Evolutionary conservation across 495 filamentous ascomycete species (phyloP).

Genomic region (Hyaloscypha bicolor): DNA sequence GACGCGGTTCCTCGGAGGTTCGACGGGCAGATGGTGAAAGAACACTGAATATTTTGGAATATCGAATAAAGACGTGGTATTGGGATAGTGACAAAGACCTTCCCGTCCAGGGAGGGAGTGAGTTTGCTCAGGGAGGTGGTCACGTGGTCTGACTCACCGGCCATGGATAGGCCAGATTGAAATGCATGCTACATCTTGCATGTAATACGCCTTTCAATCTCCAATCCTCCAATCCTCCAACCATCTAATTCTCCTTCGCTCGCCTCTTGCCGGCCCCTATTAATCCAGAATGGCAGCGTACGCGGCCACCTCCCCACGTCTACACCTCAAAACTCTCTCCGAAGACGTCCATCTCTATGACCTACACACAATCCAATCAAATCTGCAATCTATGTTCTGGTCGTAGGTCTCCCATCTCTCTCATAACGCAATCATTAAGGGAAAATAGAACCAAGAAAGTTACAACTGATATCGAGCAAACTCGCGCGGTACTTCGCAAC

Average conservation of each 20-base stretch:
- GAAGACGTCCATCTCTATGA: constrained; percentile 20
- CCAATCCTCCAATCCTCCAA: too few relatives aligned
- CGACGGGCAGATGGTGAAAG: not conserved
- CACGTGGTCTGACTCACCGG: constrained; percentile 14
- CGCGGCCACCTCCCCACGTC: constrained; percentile 16
- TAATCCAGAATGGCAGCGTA: not conserved
- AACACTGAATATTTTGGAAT: too few relatives aligned
- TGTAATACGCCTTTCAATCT: too few relatives aligned
- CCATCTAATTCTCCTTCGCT: too few relatives aligned
- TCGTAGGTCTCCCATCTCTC: constrained; percentile 12
- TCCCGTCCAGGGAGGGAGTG: too few relatives aligned
- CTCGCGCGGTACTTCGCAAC: not conserved
- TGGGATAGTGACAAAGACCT: too few relatives aligned
- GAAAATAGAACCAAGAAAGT: constrained; percentile 2
- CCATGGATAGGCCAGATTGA: too few relatives aligned
- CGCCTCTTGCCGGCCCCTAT: too few relatives aligned
- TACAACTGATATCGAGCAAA: constrained; percentile 2
- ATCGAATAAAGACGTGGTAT: too few relatives aligned
- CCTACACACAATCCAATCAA: constrained; percentile 8
- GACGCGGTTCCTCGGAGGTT: not conserved
- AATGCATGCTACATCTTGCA: too few relatives aligned
- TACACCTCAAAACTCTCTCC: constrained; percentile 21
- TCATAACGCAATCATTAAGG: not conserved
- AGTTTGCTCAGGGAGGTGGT: too few relatives aligned
- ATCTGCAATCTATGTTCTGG: constrained; percentile 14